These are phyloP conservation scores for Astrocystis sublimbata DNA, from an alignment of 495 filamentous ascomycete species.

Conservation along the genomic window DNA sequence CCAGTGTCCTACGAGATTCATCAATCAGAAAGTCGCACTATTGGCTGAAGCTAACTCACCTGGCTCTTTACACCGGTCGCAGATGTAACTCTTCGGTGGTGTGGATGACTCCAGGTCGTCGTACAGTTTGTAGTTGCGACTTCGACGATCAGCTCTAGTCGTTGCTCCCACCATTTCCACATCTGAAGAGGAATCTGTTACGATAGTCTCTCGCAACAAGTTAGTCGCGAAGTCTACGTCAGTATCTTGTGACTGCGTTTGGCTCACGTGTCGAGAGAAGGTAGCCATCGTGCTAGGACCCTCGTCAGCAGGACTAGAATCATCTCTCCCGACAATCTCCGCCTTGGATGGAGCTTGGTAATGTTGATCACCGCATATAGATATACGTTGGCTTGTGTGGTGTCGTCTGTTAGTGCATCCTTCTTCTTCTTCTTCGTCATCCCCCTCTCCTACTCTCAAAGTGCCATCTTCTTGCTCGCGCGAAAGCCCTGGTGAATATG, in stretches of 20 bases:
- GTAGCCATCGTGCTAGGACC: too few species aligned
- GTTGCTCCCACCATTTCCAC: neutral
- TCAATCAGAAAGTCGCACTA: slow-evolving; percentile 17
- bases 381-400: neutral
- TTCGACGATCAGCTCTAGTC: neutral
- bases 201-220: neutral
- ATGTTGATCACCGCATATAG: neutral
- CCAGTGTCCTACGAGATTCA: slow-evolving; percentile 40
- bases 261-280: neutral
- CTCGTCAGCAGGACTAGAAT: neutral
- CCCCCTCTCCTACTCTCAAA: neutral
- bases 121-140: neutral
- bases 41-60: slow-evolving; percentile 25
- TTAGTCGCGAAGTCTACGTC: neutral
- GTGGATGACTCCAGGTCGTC: neutral
- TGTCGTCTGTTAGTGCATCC: neutral
- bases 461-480: neutral
- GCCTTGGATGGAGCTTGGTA: neutral
- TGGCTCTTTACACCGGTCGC: slow-evolving; percentile 37
- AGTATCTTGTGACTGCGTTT: neutral
- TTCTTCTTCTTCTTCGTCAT: too few species aligned
- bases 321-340: neutral
- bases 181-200: neutral
- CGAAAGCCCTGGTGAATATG: neutral
- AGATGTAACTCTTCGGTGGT: slow-evolving; percentile 29